These are phyloP conservation scores for Gonapodya sp. DNA, from an alignment of 192 early-diverging fungal species.

Conservation along the genomic window DNA sequence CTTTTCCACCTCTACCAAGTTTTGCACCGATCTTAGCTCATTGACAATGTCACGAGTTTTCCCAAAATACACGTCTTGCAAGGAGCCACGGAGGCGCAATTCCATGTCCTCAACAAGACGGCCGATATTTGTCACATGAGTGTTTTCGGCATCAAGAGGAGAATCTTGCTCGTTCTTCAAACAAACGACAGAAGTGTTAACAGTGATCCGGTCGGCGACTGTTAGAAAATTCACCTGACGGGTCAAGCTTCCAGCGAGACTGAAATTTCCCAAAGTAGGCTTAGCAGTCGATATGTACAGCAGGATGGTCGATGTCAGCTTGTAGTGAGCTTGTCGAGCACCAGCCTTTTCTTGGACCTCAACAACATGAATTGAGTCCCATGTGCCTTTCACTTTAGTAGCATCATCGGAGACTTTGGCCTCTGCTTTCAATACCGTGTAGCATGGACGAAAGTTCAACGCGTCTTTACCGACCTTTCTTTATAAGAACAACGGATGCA, in stretches of 20 bases:
- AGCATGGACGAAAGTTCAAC: background rate
- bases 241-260: slow-evolving; percentile 85
- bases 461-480: slow-evolving; percentile 62
- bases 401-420: slow-evolving; percentile 31
- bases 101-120: slow-evolving; percentile 98
- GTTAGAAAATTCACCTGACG: slow-evolving; percentile 70
- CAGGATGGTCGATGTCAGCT: slow-evolving; percentile 94
- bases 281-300: slow-evolving; percentile 71
- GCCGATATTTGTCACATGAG: slow-evolving; percentile 88
- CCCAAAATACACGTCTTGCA: slow-evolving; percentile 95
- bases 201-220: no score
- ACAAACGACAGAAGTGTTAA: background rate
- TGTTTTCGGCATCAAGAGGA: slow-evolving; percentile 54
- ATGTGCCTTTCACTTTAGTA: slow-evolving; percentile 73
- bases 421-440: slow-evolving; percentile 13
- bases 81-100: slow-evolving; percentile 85
- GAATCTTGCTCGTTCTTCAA: slow-evolving; percentile 68
- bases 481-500: slow-evolving; percentile 89
- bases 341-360: slow-evolving; percentile 68
- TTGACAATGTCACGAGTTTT: slow-evolving; percentile 97
- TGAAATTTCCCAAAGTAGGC: slow-evolving; percentile 58
- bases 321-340: slow-evolving; percentile 75
- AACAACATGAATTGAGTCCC: slow-evolving; percentile 98
- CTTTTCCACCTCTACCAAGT: slow-evolving; percentile 63
- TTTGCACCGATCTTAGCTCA: slow-evolving; percentile 69